A percentile compares a stretch with the other conserved stretches of the same genome.
Evolutionary conservation across 768 basidiomycete genomes (phyloP).

Genomic region (Mycena latifolia): DNA sequence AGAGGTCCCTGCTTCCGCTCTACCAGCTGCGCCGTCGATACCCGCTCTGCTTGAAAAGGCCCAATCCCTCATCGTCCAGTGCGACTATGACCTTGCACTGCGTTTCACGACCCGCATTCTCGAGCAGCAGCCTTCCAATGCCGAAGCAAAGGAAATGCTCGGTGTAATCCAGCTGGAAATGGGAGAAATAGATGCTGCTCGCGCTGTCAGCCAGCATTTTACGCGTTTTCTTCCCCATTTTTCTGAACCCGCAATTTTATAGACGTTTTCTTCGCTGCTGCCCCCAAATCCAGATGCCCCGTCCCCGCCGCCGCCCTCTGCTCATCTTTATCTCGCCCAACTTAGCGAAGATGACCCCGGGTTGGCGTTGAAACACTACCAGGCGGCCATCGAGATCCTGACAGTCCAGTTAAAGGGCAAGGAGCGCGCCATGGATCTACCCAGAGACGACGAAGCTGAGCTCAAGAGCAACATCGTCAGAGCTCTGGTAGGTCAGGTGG

Average conservation of each 20-base stretch:
- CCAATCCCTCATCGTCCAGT: constrained; percentile 84
- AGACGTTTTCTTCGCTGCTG: constrained; percentile 75
- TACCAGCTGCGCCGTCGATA: constrained; percentile 55
- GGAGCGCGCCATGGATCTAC: constrained; percentile 59
- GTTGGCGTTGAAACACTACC: constrained; percentile 79
- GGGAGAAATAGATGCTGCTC: constrained; percentile 81
- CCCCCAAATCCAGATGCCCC: constrained; percentile 74
- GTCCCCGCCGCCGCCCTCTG: constrained; percentile 77
- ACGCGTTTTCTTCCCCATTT: constrained; percentile 5
- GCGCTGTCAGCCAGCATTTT: constrained; percentile 59
- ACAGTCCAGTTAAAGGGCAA: constrained; percentile 81
- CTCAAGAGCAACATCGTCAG: constrained; percentile 77
- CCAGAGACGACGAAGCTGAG: constrained; percentile 66
- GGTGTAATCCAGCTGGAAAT: constrained; percentile 84
- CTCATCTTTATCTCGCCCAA: constrained; percentile 92
- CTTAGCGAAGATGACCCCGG: constrained; percentile 82
- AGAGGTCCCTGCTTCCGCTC: constrained; percentile 32
- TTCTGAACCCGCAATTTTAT: constrained; percentile 19
- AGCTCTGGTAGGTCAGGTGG: constrained; percentile 89
- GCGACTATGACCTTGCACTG: constrained; percentile 85
- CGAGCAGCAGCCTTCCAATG: constrained; percentile 71
- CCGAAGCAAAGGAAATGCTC: constrained; percentile 82
- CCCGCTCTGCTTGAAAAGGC: constrained; percentile 79
- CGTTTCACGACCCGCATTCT: constrained; percentile 79
- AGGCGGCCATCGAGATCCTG: constrained; percentile 82